Evolutionary conservation across 768 basidiomycete species (phyloP).

Genomic region (Phylloporus rhodoxanthus): DNA sequence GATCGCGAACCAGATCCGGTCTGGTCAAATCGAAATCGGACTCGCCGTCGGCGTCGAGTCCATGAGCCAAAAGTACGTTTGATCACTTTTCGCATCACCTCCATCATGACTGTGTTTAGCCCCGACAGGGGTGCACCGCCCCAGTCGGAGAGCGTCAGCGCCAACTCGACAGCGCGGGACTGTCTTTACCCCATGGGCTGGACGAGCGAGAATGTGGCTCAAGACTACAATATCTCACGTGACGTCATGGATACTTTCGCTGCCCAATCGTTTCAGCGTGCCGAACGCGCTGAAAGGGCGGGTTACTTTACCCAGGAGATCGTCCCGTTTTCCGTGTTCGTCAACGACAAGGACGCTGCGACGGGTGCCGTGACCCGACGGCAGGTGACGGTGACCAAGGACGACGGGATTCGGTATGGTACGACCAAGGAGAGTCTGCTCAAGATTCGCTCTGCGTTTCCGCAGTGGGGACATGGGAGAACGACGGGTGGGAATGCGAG

Average conservation of each 20-base stretch:
- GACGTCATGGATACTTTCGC: constrained; percentile 74
- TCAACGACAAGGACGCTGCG: constrained; percentile 52
- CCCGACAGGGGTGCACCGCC: constrained; percentile 57
- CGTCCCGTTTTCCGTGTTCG: constrained; percentile 65
- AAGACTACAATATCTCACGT: constrained; percentile 64
- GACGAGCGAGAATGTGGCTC: constrained; percentile 84
- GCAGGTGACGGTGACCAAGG: constrained; percentile 53
- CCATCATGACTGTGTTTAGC: constrained; percentile 29
- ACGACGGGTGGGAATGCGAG: constrained; percentile 86
- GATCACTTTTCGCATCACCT: background rate
- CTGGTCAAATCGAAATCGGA: constrained; percentile 77
- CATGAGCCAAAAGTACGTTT: constrained; percentile 69
- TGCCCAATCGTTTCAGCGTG: constrained; percentile 70
- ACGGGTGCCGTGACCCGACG: constrained; percentile 37
- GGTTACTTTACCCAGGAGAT: constrained; percentile 68
- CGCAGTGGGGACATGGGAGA: constrained; percentile 67
- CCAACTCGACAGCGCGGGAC: constrained; percentile 51
- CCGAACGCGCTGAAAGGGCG: constrained; percentile 64
- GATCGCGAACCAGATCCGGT: constrained; percentile 69
- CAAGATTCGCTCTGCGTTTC: constrained; percentile 72
- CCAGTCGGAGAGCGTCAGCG: constrained; percentile 57
- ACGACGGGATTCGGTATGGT: constrained; percentile 74
- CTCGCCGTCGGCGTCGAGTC: constrained; percentile 81
- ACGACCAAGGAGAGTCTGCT: constrained; percentile 60
- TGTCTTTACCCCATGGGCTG: constrained; percentile 77